These are phyloP conservation scores for Mucor plumbeus DNA, from an alignment of 371 early-diverging fungal species.

Conservation along the genomic window DNA sequence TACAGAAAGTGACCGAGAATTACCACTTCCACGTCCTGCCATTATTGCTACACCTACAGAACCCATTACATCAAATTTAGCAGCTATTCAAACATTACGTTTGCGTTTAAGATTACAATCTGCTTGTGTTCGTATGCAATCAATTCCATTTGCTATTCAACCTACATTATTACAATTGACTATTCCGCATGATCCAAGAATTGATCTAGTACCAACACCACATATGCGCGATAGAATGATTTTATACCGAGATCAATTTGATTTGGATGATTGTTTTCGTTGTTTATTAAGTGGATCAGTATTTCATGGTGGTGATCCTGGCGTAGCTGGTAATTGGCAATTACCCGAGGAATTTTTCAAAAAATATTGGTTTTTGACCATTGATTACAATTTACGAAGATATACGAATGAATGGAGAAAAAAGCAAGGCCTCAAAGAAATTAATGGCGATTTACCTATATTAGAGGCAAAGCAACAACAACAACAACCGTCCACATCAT, in stretches of 20 bases:
- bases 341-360: constrained; percentile 61
- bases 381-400: constrained; percentile 45
- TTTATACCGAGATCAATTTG: constrained; percentile 57
- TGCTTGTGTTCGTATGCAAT: constrained; percentile 35
- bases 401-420: constrained; percentile 39
- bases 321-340: constrained; percentile 61
- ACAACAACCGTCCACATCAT: not conserved
- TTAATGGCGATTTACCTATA: constrained; percentile 12
- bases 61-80: constrained; percentile 36
- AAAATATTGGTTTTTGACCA: constrained; percentile 59
- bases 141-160: constrained; percentile 39
- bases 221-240: constrained; percentile 69
- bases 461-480: not conserved
- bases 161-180: constrained; percentile 52
- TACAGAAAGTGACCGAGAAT: not conserved
- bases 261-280: constrained; percentile 61
- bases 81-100: constrained; percentile 51
- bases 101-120: constrained; percentile 47
- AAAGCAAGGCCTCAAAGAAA: constrained; percentile 36
- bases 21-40: not conserved
- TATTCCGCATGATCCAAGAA: constrained; percentile 65
- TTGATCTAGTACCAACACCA: constrained; percentile 64
- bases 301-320: constrained; percentile 63
- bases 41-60: constrained; percentile 11
- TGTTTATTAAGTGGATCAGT: constrained; percentile 54